Evolutionary conservation across 108 stramenopile species (phyloP).

Genomic region (Parietichytrium sp.): DNA sequence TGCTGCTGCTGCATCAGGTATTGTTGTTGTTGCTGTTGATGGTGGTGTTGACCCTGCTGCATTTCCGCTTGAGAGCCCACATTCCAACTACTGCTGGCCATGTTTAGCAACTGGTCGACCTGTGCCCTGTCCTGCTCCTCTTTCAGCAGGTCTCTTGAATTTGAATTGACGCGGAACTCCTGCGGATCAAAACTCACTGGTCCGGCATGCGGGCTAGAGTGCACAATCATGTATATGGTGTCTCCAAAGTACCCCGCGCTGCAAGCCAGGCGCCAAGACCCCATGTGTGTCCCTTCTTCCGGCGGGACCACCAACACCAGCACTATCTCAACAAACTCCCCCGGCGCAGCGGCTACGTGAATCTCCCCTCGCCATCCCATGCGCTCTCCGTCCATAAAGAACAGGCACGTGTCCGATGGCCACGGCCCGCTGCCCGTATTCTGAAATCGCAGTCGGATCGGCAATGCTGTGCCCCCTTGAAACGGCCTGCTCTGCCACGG

Average conservation of each 20-base stretch:
- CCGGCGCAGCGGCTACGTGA: background rate
- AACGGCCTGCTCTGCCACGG: conserved; percentile 34
- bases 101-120: too few species aligned
- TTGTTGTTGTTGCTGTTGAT: too few species aligned
- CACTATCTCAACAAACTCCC: conserved; percentile 27
- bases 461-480: background rate
- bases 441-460: conserved; percentile 37
- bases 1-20: too few species aligned
- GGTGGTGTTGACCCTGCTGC: too few species aligned
- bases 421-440: background rate
- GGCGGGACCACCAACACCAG: background rate
- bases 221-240: background rate
- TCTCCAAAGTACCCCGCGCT: conserved; percentile 4
- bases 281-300: background rate
- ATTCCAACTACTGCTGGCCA: too few species aligned
- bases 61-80: too few species aligned
- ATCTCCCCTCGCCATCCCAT: background rate
- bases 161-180: too few species aligned
- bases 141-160: too few species aligned
- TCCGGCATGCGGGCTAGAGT: background rate
- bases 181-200: conserved; percentile 7
- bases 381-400: conserved; percentile 9
- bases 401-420: conserved; percentile 12
- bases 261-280: conserved; percentile 30
- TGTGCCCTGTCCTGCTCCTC: too few species aligned